A percentile compares a stretch with the other conserved stretches of the same genome.
These are phyloP conservation scores for Exophiala sp. DNA, from an alignment of 2,329 filamentous ascomycete genomes.

Conservation along the genomic window DNA sequence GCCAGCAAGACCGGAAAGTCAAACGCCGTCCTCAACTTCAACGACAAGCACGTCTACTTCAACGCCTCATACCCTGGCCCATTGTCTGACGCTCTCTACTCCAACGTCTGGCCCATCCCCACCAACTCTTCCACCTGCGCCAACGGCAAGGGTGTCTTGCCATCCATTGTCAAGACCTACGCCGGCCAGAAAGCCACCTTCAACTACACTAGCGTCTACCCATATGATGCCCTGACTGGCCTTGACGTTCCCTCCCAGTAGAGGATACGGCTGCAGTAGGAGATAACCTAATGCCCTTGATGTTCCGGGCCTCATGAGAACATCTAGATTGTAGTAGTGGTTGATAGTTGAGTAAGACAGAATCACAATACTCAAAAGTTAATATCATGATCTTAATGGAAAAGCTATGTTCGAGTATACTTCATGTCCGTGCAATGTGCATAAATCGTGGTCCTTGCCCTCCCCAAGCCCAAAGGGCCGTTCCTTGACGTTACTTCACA, in stretches of 20 bases:
- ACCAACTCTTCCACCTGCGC: constrained; percentile 71
- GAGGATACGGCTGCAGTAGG: too few relatives aligned
- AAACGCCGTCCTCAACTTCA: constrained; percentile 33
- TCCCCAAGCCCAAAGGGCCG: too few relatives aligned
- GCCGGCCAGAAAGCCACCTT: constrained; percentile 11
- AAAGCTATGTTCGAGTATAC: neutral
- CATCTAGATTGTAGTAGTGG: neutral
- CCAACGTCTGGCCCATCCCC: constrained; percentile 22
- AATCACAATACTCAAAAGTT: neutral
- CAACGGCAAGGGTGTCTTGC: constrained; percentile 59
- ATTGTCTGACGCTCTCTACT: constrained; percentile 28
- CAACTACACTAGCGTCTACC: constrained; percentile 17
- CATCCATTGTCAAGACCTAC: constrained; percentile 10
- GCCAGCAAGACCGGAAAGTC: constrained; percentile 59
- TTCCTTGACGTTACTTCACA: too few relatives aligned
- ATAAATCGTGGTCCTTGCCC: too few relatives aligned
- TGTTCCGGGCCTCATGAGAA: neutral
- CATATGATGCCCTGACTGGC: constrained; percentile 15
- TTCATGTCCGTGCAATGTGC: too few relatives aligned
- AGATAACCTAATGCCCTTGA: too few relatives aligned
- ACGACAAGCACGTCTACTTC: constrained; percentile 46
- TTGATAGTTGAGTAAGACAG: neutral
- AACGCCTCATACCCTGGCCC: constrained; percentile 50
- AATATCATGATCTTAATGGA: too few relatives aligned
- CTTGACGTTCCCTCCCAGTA: neutral